These are phyloP conservation scores for Usnea hakonensis DNA, from an alignment of 495 filamentous ascomycete species.

Conservation along the genomic window DNA sequence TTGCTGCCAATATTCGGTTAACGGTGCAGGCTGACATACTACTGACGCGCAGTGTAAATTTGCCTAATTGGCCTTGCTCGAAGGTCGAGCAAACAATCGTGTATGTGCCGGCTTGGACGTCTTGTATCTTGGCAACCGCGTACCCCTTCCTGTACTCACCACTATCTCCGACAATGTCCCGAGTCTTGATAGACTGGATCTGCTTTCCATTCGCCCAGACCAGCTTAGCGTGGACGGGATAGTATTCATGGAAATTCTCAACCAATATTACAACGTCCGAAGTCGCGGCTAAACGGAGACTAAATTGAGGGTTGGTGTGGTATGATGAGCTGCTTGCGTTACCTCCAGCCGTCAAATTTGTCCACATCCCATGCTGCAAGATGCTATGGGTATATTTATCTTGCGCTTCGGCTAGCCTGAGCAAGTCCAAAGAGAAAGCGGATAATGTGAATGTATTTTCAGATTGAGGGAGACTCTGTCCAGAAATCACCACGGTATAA, in stretches of 20 bases:
- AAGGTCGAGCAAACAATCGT: constrained; percentile 86
- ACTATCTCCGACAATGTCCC: constrained; percentile 71
- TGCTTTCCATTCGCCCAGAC: constrained; percentile 68
- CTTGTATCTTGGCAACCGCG: constrained; percentile 53
- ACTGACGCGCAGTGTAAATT: constrained; percentile 67
- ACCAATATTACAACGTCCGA: constrained; percentile 64
- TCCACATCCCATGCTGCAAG: constrained; percentile 60
- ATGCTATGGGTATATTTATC: constrained; percentile 49
- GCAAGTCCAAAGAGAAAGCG: constrained; percentile 56
- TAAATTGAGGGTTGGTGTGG: constrained; percentile 78
- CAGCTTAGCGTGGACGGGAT: constrained; percentile 77
- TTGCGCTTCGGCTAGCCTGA: constrained; percentile 52
- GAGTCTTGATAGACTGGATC: constrained; percentile 55
- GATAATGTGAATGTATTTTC: constrained; percentile 78
- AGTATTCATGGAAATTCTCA: constrained; percentile 46
- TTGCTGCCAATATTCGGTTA: constrained; percentile 51
- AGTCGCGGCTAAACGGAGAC: constrained; percentile 46
- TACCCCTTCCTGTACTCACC: constrained; percentile 79
- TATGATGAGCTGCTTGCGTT: constrained; percentile 69
- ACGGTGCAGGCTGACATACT: constrained; percentile 48
- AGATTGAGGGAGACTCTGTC: constrained; percentile 62
- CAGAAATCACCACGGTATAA: constrained; percentile 73
- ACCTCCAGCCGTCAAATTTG: constrained; percentile 69
- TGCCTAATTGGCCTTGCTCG: constrained; percentile 63
- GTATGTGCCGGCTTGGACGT: constrained; percentile 61